A percentile compares a stretch with the other conserved stretches of the same genome.
Evolutionary conservation across 352 stramenopile species (phyloP).

Genomic region (Phytophthora hibernalis): DNA sequence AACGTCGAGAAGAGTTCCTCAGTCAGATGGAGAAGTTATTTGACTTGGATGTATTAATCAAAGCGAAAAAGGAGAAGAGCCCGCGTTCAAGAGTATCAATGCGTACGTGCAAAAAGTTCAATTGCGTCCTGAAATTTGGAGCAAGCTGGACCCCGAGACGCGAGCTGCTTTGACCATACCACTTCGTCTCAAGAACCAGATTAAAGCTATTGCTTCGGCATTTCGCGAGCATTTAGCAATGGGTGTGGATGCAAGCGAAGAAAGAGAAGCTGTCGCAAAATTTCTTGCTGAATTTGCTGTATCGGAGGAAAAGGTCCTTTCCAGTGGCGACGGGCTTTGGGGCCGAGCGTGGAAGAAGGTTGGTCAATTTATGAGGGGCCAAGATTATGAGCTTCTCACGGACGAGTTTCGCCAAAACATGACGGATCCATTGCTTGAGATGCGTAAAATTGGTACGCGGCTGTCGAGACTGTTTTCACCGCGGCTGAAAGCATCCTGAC

Average conservation of each 20-base stretch:
- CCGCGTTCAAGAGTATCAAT: slow-evolving; percentile 20
- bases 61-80: slow-evolving; percentile 8
- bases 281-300: slow-evolving; percentile 30
- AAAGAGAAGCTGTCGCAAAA: slow-evolving; percentile 8
- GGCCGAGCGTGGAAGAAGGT: slow-evolving; percentile 9
- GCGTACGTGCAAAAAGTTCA: slow-evolving; percentile 26
- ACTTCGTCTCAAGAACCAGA: slow-evolving; percentile 41
- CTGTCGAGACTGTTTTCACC: slow-evolving; percentile 23
- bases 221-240: slow-evolving; percentile 17
- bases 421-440: slow-evolving; percentile 20
- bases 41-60: slow-evolving; percentile 40
- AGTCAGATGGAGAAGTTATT: slow-evolving; percentile 34
- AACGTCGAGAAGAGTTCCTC: slow-evolving; percentile 27
- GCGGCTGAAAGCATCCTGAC: slow-evolving; percentile 12
- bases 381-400: slow-evolving; percentile 14
- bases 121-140: slow-evolving; percentile 24
- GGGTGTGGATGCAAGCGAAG: background rate
- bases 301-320: slow-evolving; percentile 15
- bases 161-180: slow-evolving; percentile 27
- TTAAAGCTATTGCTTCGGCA: slow-evolving; percentile 27
- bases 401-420: slow-evolving; percentile 28
- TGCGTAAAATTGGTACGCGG: slow-evolving; percentile 28
- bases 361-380: background rate
- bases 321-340: slow-evolving; percentile 9
- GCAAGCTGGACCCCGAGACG: slow-evolving; percentile 11